These are phyloP conservation scores for Schwanniomyces sp. DNA, from an alignment of 805 yeast genomes.

Conservation along the genomic window DNA sequence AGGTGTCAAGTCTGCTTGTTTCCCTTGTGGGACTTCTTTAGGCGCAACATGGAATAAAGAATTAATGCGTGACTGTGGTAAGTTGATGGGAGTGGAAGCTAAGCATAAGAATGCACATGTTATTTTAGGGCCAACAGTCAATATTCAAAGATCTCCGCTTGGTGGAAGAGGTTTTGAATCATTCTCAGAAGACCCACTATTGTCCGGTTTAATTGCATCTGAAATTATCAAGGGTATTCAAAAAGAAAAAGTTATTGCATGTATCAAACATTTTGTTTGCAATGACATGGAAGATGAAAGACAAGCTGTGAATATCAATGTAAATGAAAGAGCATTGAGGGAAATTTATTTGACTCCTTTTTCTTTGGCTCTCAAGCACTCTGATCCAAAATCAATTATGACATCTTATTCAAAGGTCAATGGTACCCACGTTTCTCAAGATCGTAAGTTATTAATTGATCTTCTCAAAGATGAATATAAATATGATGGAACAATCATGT, in stretches of 20 bases:
- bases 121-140: constrained; percentile 32
- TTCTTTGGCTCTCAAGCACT: constrained; percentile 27
- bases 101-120: constrained; percentile 28
- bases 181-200: constrained; percentile 31
- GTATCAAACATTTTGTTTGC: constrained; percentile 32
- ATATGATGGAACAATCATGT: constrained; percentile 33
- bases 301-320: constrained; percentile 23
- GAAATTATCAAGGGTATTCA: constrained; percentile 21
- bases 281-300: constrained; percentile 33
- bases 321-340: constrained; percentile 29
- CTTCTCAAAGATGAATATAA: constrained; percentile 29
- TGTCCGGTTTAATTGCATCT: constrained; percentile 25
- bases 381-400: constrained; percentile 30
- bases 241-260: constrained; percentile 19
- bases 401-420: constrained; percentile 31
- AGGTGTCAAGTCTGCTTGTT: constrained; percentile 29
- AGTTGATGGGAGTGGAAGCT: constrained; percentile 31
- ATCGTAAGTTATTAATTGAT: constrained; percentile 18
- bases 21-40: constrained; percentile 34
- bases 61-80: constrained; percentile 24
- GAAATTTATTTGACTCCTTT: constrained; percentile 36
- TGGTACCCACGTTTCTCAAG: constrained; percentile 29
- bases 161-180: constrained; percentile 37
- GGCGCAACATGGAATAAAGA: constrained; percentile 30
- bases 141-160: constrained; percentile 32